These are phyloP conservation scores for Cochlearia excelsa DNA, from an alignment of 345 rosid species.

Conservation along the genomic window DNA sequence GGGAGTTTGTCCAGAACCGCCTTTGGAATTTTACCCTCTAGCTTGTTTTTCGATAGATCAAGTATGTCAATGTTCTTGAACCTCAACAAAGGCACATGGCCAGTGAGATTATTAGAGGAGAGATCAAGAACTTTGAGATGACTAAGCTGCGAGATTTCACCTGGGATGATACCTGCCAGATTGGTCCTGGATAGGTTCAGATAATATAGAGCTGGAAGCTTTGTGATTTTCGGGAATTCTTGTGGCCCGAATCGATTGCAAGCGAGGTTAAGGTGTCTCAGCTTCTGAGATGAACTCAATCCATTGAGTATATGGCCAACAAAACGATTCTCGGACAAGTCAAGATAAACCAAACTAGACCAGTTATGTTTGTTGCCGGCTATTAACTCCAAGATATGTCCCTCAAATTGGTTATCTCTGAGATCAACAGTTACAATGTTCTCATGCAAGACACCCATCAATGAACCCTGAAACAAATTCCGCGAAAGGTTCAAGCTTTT, in stretches of 20 bases:
- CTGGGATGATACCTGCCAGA: conserved; percentile 52
- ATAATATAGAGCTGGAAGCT: conserved; percentile 48
- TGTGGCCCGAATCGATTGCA: conserved; percentile 60
- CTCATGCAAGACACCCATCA: conserved; percentile 52
- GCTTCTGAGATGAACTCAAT: conserved; percentile 53
- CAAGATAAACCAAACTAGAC: conserved; percentile 62
- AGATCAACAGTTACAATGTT: conserved; percentile 59
- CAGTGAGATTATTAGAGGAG: conserved; percentile 68
- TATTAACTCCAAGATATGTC: conserved; percentile 74
- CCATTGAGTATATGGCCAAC: conserved; percentile 59
- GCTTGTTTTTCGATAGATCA: conserved; percentile 74
- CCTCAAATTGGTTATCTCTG: conserved; percentile 74
- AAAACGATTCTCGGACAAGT: conserved; percentile 78
- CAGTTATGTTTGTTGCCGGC: conserved; percentile 47
- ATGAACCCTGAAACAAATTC: conserved; percentile 65
- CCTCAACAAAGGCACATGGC: conserved; percentile 52
- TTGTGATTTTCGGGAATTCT: conserved; percentile 49
- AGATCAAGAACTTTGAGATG: conserved; percentile 67
- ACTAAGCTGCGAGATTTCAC: conserved; percentile 45
- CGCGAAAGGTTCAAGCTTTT: conserved; percentile 64
- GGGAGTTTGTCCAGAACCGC: conserved; percentile 49
- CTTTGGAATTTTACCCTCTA: conserved; percentile 71
- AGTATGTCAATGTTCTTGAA: conserved; percentile 46
- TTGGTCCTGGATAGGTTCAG: conserved; percentile 74
- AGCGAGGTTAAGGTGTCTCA: conserved; percentile 73